Base-by-base conservation (phyloP, 2,329 filamentous ascomycete genomes). In the Fusarium irregulare region DNA sequence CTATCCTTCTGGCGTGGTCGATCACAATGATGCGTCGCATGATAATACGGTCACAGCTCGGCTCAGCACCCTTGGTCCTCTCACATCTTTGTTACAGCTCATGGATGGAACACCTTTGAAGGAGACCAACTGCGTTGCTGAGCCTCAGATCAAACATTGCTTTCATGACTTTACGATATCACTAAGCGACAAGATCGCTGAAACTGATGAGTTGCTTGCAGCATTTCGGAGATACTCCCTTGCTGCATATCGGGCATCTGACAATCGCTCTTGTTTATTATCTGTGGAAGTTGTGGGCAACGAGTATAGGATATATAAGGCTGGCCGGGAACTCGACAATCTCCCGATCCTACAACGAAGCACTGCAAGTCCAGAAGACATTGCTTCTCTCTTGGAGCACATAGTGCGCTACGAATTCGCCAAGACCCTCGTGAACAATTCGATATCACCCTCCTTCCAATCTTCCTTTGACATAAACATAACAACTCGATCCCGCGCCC, bases 351-450 rank as follows among this genome's bases (percentile, higher is more conserved):
- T 69, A 1, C 20, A 18, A 1, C 47, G 12, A 37, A 23, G 11
- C 1, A 16, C 4, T 13, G 16, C 9, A 4, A n/a, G n/a, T 7
- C 2, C 14, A 9, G 50, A 56, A 3, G 25, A 42, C 13, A n/a
- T 55, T 9, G 30, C 28, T 25, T 16, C 34, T 6, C 13, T 58
- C 7, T 0, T 69, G 0, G 56, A 55, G 16, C 66, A 68, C 11
- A 25, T 69, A 3, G 25, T 30, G 7, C 32, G 34, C 18, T 69
- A 61, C n/a, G 14, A 64, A 9, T 34, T 68, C 14, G 53, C 55
- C 8, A 55, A 23, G 4, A 11, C 13, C 6, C 46, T 68, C 0
- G 8, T 7, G 0, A 69, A 68, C n/a, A 13, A 41, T 2, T 46
- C 10, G 4, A 2, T 9, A 1, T 14, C 34, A 8, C 6, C 18